phyloP scores from a whole-genome alignment of 768 basidiomycete genomes.

The Lanmaoa pseudosensibilis region DNA sequence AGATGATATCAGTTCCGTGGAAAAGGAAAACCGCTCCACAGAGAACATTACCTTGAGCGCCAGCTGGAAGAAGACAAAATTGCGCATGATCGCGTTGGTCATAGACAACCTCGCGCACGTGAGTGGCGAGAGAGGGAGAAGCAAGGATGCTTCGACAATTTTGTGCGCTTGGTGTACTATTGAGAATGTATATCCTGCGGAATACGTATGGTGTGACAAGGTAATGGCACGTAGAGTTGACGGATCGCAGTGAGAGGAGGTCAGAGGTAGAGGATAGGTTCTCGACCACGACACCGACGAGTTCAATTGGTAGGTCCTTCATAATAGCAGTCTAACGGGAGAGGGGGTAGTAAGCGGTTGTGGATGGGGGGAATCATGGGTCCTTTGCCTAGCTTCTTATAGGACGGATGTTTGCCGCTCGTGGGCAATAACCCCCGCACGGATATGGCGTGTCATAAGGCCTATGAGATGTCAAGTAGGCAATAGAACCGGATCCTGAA shows the following conservation, averaged over 20 bases:
- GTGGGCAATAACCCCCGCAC: not conserved
- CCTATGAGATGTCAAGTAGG: not conserved
- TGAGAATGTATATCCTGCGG: constrained; percentile 23
- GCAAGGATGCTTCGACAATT: constrained; percentile 24
- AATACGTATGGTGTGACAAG: constrained; percentile 29
- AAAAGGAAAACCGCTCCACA: too few species aligned
- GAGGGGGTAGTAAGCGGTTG: not conserved
- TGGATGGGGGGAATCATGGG: not conserved
- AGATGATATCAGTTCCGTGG: not conserved
- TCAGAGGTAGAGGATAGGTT: constrained; percentile 26
- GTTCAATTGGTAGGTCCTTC: constrained; percentile 30
- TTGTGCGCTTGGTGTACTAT: constrained; percentile 29
- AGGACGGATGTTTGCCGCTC: not conserved
- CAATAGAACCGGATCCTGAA: not conserved
- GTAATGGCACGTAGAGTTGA: constrained; percentile 27
- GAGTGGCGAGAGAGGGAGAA: constrained; percentile 21
- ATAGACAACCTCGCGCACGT: constrained; percentile 31
- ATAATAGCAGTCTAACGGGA: constrained; percentile 3
- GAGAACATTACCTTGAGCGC: constrained; percentile 12
- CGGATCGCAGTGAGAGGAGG: constrained; percentile 28
- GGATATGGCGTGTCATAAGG: constrained; percentile 2
- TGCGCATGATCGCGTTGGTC: constrained; percentile 27
- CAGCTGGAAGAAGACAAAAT: constrained; percentile 24
- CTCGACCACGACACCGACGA: constrained; percentile 25
- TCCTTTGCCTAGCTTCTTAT: constrained; percentile 9